Evolutionary conservation across 2,329 filamentous ascomycete genomes (phyloP), one percentile per base, ranked within the genome.

Genomic region (Metarhizium anisopliae): DNA sequence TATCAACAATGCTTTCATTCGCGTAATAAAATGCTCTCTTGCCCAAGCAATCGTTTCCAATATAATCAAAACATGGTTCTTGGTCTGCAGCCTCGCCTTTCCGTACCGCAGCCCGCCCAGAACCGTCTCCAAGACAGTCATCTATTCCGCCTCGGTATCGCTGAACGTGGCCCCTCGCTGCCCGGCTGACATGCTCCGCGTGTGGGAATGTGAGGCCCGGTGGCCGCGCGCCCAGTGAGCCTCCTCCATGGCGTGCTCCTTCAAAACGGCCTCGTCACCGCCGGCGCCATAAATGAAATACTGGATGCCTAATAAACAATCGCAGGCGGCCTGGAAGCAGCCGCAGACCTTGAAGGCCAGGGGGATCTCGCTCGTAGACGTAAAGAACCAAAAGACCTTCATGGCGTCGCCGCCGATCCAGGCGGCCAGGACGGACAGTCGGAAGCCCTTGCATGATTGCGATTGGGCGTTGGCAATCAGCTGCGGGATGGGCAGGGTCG

Each of bases 321-420:
- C 89, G 71, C 90, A 93, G 25, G 74, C 75, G 20, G 88, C 87
- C 75, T 94, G 89, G 71, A 94, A 91, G 55, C 90, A 77, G 61
- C 87, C 90, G 66, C 89, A 93, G 20, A 90, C 72, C 74, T 93
- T 93, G 72, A 94, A 95, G 1, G 87, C 83, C 79, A 80, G 80
- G 0, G 89, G 89, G 36, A 94, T 89, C 64, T 80, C 76, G 4
- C 82, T 82, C 1, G 78, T 81, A 1, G 86, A 81, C 2, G 85
- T 88, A 59, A 92, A 87, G 74, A 93, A 94, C 84, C 84, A 87
- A 65, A 90, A 88, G 79, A 93, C 87, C 78, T 95, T 95, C 85
- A 94, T 90, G 8, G 81, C 77, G 70, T 95, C 89, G 59, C 89
- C 89, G 2, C 86, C 73, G 54, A 95, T 74, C 89, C 89, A 95